A percentile compares a stretch with the other conserved stretches of the same genome.
phyloP scores from a whole-genome alignment of 805 yeast genomes.

The Brettanomyces bruxellensis region DNA sequence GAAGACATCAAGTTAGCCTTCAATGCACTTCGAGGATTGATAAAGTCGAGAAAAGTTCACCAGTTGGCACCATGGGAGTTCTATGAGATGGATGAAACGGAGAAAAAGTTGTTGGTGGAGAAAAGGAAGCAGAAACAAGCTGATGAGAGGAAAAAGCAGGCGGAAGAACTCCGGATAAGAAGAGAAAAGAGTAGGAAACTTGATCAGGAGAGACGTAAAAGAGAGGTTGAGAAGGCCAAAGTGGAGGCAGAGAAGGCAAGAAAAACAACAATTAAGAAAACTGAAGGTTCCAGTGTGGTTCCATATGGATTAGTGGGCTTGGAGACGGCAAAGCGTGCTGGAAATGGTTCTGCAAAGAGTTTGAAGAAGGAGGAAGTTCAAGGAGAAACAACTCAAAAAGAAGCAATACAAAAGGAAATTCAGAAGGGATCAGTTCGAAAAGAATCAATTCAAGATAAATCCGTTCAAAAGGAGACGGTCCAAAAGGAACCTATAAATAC shows the following conservation, averaged over 20 bases:
- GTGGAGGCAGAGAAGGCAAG: conserved; percentile 2
- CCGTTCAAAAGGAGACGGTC: too few species aligned
- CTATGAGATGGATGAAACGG: conserved; percentile 38
- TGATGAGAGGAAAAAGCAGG: conserved; percentile 10
- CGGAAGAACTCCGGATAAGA: conserved; percentile 9
- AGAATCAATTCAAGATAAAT: too few species aligned
- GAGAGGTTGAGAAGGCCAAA: conserved; percentile 2
- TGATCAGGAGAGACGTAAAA: conserved; percentile 10
- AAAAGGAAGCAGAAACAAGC: conserved; percentile 8
- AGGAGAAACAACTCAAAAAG: background rate
- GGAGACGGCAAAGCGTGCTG: conserved; percentile 7
- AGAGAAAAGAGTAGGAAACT: conserved; percentile 4
- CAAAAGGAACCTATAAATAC: too few species aligned
- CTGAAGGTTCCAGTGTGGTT: conserved; percentile 6
- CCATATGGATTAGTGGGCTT: conserved; percentile 25
- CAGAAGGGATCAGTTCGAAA: background rate
- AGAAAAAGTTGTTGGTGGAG: conserved; percentile 20
- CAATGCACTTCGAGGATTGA: conserved; percentile 58
- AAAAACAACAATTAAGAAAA: background rate
- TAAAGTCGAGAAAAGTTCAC: conserved; percentile 42
- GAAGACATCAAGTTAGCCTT: conserved; percentile 78
- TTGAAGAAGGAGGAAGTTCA: background rate
- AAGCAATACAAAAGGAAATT: background rate
- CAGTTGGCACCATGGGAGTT: conserved; percentile 53
- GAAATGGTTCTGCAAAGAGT: background rate